Evolutionary conservation across 164 flowering plant genomes (phyloP), one percentile per base, ranked within the genome.

Genomic region (Liquidambar formosana): DNA sequence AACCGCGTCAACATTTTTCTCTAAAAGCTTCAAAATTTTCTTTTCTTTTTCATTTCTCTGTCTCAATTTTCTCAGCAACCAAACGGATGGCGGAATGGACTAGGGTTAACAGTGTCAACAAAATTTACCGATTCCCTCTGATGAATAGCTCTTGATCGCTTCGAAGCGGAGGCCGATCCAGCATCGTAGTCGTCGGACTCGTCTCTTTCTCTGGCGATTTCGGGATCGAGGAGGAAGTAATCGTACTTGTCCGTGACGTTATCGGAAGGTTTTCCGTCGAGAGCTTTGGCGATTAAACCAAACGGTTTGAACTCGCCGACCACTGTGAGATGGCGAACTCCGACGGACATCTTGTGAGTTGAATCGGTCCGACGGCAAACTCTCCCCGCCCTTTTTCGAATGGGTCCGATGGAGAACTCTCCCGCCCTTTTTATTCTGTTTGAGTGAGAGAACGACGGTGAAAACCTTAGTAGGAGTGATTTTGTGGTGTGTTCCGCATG

Each of bases 231-330:
- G 21, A 95, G 84, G 76, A 88, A 91, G 81, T 91, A 95, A 47
- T 79, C 75, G 81, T 88, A 93, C 43, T 81, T 76, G 27, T 84
- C 84, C 12, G 73, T 4, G 62, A 59, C 70, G 67, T 71, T 45
- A 19, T 82, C 91, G 12, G 72, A 53, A 1, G 90, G 82, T 57
- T 91, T 84, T 8, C 97, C 97, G 62, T 92, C 99, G 15, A 87
- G 71, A 49, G 93, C 83, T 80, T 95, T 98, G 25, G 88, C 95
- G 6, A 90, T 79, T 28, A 95, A 66, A 22, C 98, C 99, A 68
- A 89, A 93, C 10, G 99, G 97, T 68, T 88, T 95, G 89, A 95
- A 95, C 79, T 91, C 93, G 68, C 94, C 89, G 25, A 95, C 79
- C 16, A 93, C 89, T 1, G 88, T 79, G 38, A 95, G 84, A 13